These are phyloP conservation scores for Dioszegia crocea DNA, from an alignment of 768 basidiomycete species.

Conservation along the genomic window DNA sequence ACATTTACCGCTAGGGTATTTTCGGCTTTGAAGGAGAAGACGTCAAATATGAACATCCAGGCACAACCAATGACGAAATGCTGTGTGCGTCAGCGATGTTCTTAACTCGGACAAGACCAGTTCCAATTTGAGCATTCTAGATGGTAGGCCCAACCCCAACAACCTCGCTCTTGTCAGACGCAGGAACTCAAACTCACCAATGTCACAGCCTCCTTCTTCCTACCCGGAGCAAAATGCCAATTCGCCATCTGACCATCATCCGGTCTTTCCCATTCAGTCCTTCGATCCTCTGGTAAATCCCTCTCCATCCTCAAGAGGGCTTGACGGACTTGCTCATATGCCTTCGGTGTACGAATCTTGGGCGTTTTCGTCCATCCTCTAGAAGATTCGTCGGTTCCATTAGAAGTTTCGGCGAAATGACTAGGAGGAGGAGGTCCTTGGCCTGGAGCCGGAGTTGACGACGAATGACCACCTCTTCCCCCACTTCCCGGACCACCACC, in stretches of 20 bases:
- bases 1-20: conserved; percentile 31
- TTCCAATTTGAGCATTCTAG: too few relatives aligned
- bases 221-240: conserved; percentile 24
- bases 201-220: conserved; percentile 24
- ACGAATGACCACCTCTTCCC: too few relatives aligned
- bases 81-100: conserved; percentile 18
- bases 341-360: conserved; percentile 32
- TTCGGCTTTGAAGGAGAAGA: conserved; percentile 22
- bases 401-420: too few relatives aligned
- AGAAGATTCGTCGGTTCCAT: too few relatives aligned
- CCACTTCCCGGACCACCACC: background rate
- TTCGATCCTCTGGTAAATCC: conserved; percentile 30
- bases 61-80: conserved; percentile 43
- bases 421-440: too few relatives aligned
- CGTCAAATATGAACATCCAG: conserved; percentile 38
- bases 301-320: conserved; percentile 30
- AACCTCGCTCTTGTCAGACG: too few relatives aligned
- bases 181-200: conserved; percentile 29
- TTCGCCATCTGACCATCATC: conserved; percentile 29
- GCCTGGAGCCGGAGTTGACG: too few relatives aligned
- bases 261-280: conserved; percentile 33
- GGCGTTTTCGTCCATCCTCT: conserved; percentile 27
- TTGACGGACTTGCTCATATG: conserved; percentile 30
- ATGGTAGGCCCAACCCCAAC: too few relatives aligned
- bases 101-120: too few relatives aligned